Evolutionary conservation across 257 asterid genomes (phyloP), one percentile per base, ranked within the genome.

Genomic region (Verbena officinalis): DNA sequence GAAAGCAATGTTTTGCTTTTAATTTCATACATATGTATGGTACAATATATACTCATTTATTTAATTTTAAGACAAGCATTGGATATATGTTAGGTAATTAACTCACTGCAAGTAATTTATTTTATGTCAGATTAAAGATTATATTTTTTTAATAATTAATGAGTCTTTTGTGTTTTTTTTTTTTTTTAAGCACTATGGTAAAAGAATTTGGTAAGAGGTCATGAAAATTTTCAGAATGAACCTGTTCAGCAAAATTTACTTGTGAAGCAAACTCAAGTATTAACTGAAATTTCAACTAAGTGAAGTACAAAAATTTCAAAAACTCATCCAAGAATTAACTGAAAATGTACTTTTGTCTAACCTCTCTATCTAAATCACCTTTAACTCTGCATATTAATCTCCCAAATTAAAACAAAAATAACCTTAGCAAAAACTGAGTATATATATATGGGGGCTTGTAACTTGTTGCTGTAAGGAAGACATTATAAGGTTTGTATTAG

Each of bases 1-100:
- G 54, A 62, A 62, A 67, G 57, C 70, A 53, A 61, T 51, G 50
- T 27, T 27, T 27, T 2, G 34, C 55, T 14, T 68, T 39, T 27
- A 1, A 16, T 7, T 8, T n/a, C 54, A 39, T 44, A n/a, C 22
- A 44, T n/a, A 42, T n/a, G n/a, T 22, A 16, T 52, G 44, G 40
- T 7, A 21, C 45, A 27, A 45, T n/a, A n/a, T n/a, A 11, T 6
- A 19, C 38, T 53, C 3, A 46, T 10, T 49, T 36, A 62, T 36
- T 38, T 31, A 14, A 62, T 36, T 38, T 31, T 10, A 72, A 38
- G 55, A 52, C 66, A 46, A 60, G 40, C 7, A 36, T 36, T 7
- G 11, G 3, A 39, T 48, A 19, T 22, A 24, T 13, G 12, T 39
- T n/a, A 4, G 7, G 40, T 36, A 36, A 30, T 30, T 19, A 17